These are phyloP conservation scores for Ogataea glucozyma DNA, from an alignment of 805 yeast species.

Conservation along the genomic window DNA sequence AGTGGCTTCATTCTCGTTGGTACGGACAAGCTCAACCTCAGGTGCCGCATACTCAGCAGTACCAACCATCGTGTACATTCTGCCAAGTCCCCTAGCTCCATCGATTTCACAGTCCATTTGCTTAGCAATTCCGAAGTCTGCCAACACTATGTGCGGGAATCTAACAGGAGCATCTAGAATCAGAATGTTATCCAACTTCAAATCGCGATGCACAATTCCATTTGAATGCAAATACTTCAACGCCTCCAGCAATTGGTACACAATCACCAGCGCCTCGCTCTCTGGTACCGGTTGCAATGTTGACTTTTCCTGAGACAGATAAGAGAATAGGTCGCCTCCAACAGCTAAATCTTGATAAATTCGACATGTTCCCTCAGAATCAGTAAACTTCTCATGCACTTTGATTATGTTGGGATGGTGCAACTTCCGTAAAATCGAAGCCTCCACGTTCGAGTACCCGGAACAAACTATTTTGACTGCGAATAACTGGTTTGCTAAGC, in stretches of 20 bases:
- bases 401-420: constrained; percentile 90
- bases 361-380: constrained; percentile 78
- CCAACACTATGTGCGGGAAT: constrained; percentile 54
- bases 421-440: constrained; percentile 57
- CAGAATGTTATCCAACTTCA: constrained; percentile 68
- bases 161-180: constrained; percentile 54
- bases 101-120: constrained; percentile 3
- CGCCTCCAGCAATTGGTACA: constrained; percentile 58
- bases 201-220: constrained; percentile 64
- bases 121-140: constrained; percentile 64
- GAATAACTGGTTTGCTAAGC: constrained; percentile 33
- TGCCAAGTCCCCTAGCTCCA: constrained; percentile 3
- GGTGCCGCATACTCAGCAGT: constrained; percentile 77
- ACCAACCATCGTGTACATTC: constrained; percentile 35
- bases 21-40: constrained; percentile 51
- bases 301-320: constrained; percentile 66
- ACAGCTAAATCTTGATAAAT: constrained; percentile 93
- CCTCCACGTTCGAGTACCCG: constrained; percentile 39
- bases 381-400: constrained; percentile 67
- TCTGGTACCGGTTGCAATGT: constrained; percentile 47
- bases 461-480: constrained; percentile 49
- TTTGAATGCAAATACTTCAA: constrained; percentile 53
- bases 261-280: constrained; percentile 52
- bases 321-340: constrained; percentile 94
- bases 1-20: neutral